Evolutionary conservation across 768 basidiomycete genomes (phyloP).

Genomic region (Mycena capillaripes): DNA sequence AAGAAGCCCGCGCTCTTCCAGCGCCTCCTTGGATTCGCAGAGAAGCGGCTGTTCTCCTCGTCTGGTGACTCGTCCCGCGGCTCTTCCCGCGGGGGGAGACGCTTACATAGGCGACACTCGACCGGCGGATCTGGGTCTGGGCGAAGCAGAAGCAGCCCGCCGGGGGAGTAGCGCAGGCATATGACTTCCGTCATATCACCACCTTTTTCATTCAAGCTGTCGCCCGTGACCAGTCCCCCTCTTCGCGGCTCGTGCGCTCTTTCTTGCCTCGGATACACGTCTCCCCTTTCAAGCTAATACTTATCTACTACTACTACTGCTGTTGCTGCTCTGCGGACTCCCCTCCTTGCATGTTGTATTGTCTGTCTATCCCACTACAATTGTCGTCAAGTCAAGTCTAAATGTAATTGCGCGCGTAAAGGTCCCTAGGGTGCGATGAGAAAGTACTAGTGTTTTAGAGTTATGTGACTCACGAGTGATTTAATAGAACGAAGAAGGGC

Average conservation of each 20-base stretch:
- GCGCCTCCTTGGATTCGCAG: constrained; percentile 68
- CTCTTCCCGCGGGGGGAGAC: constrained; percentile 51
- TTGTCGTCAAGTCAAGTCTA: background rate
- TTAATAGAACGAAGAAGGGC: constrained; percentile 14
- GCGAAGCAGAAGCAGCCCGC: constrained; percentile 34
- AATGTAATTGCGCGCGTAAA: constrained; percentile 9
- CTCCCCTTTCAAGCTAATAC: background rate
- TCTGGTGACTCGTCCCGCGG: constrained; percentile 52
- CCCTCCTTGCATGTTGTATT: constrained; percentile 7
- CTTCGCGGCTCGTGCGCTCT: constrained; percentile 12
- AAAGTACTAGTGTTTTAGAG: constrained; percentile 13
- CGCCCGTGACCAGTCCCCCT: background rate
- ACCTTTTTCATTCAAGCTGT: background rate
- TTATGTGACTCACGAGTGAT: background rate
- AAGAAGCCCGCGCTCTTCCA: constrained; percentile 76
- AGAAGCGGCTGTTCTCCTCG: constrained; percentile 55
- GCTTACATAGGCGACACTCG: constrained; percentile 66
- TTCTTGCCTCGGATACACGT: constrained; percentile 8
- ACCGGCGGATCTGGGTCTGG: constrained; percentile 48
- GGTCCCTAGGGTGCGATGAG: background rate
- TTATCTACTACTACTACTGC: background rate
- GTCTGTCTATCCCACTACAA: background rate
- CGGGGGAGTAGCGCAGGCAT: constrained; percentile 29
- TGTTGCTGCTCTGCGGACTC: background rate
- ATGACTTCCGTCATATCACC: constrained; percentile 3